A percentile compares a stretch with the other conserved stretches of the same genome.
Evolutionary conservation across 495 filamentous ascomycete species (phyloP).

Genomic region (Hypoxylon fragiforme): DNA sequence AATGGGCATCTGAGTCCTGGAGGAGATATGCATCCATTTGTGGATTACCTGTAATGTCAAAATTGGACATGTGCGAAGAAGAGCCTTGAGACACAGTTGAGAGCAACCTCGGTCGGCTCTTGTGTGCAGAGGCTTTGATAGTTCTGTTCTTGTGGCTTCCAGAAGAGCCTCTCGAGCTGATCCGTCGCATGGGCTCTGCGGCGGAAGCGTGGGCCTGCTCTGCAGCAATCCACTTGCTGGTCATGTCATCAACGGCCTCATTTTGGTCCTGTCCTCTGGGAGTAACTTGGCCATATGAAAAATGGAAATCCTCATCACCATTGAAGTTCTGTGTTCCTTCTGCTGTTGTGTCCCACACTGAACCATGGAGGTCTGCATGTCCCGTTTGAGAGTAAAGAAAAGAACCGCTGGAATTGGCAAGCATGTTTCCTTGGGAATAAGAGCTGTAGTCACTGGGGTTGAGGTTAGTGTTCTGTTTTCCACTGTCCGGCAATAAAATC

Average conservation of each 20-base stretch:
- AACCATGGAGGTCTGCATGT: conserved; percentile 54
- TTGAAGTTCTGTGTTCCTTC: conserved; percentile 59
- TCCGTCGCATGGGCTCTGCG: conserved; percentile 53
- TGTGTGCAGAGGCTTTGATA: conserved; percentile 49
- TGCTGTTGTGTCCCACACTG: conserved; percentile 54
- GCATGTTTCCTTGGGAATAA: conserved; percentile 49
- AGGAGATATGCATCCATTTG: conserved; percentile 52
- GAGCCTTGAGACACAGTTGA: conserved; percentile 49
- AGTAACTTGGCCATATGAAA: conserved; percentile 53
- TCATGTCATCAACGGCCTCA: conserved; percentile 50
- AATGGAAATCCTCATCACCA: conserved; percentile 54
- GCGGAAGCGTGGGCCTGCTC: conserved; percentile 37
- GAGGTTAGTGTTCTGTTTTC: conserved; percentile 54
- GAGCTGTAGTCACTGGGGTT: conserved; percentile 55
- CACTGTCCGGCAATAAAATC: conserved; percentile 41
- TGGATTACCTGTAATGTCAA: conserved; percentile 54
- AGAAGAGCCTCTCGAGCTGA: conserved; percentile 51
- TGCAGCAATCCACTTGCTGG: conserved; percentile 47
- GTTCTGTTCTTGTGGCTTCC: conserved; percentile 53
- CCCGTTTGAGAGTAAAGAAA: conserved; percentile 59
- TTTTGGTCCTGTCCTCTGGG: conserved; percentile 52
- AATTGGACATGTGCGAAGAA: conserved; percentile 52
- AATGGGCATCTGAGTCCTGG: conserved; percentile 51
- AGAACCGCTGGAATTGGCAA: conserved; percentile 52
- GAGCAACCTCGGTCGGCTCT: conserved; percentile 48